Conservation (phyloP, 805 yeast species). For the Hanseniaspora valbyensis region DNA sequence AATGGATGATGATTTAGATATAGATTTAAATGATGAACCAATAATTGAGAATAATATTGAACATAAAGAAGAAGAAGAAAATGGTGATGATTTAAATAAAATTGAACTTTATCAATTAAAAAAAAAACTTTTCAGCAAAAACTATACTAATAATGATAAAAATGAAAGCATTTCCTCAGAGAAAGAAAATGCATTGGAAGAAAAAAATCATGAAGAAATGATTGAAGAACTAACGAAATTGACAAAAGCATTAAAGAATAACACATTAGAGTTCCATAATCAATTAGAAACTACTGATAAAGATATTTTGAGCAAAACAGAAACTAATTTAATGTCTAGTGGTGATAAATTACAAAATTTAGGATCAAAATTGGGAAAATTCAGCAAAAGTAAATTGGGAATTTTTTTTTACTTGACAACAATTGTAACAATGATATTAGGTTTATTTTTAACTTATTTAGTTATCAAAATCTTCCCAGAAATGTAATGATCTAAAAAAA, state of each 20-base stretch:
- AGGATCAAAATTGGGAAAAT: conserved; percentile 26
- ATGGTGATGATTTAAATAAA: not conserved
- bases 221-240: conserved; percentile 32
- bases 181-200: conserved; percentile 12
- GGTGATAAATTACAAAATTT: conserved; percentile 15
- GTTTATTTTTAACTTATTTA: conserved; percentile 29
- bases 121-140: conserved; percentile 4
- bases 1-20: conserved; percentile 2
- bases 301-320: conserved; percentile 33
- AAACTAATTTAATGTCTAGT: conserved; percentile 30
- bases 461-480: conserved; percentile 34
- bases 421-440: conserved; percentile 24
- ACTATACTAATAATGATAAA: not conserved
- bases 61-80: not conserved
- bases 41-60: not conserved
- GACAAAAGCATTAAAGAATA: conserved; percentile 31
- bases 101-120: conserved; percentile 3
- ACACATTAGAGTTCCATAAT: conserved; percentile 33
- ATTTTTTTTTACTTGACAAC: conserved; percentile 25
- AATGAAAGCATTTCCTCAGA: not conserved
- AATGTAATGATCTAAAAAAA: conserved; percentile 22
- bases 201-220: conserved; percentile 27
- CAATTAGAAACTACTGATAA: conserved; percentile 32
- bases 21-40: not conserved
- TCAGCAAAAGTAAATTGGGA: conserved; percentile 27